Evolutionary conservation across 768 basidiomycete species (phyloP), one percentile per base, ranked within the genome.

Genomic region (Leccinum ochraceum): DNA sequence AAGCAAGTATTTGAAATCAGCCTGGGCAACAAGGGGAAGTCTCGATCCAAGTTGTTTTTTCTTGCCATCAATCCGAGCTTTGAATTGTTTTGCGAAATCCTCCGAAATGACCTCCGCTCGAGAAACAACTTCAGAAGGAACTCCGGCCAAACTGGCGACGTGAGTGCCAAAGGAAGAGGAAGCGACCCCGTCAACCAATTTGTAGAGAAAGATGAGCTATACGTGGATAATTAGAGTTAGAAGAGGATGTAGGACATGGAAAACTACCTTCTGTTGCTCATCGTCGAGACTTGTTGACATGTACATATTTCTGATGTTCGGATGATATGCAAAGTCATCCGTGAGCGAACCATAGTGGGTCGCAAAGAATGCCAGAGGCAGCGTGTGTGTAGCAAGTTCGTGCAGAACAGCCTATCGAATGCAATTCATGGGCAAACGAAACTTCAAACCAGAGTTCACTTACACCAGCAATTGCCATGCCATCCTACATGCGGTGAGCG

Each of bases 291-390:
- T 80, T 0, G 96, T 98, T 20, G 89, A 83, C 97, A 99, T 98
- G 74, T 97, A 88, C 89, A 96, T 96, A 58, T 88, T 92, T 58
- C 92, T 81, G 65, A 98, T 91, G 68, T 95, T 97, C 1, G 92
- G 90, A 69, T 95, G 93, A 67, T 94, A 93, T 3, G 83, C 83
- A 71, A 90, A 98, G 71, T 98, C 96, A 66, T 97, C 93, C 8
- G 96, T 97, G 48, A 98, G 80, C 1, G 94, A 92, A 3, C 94
- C 94, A 66, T 98, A 99, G 75, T 99, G 97, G 0, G 97, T 99
- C 37, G 97, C 96, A 68, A 99, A 99, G 80, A 98, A 97, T 2
- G 92, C 89, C 28, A 98, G 77, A 11, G 95, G 89, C 5, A 97
- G 78, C 0, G 93, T 95, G 67, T 93, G 92, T 0, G 95, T 97